Evolutionary conservation across 176 grass and related monocot genomes (phyloP), one percentile per base, ranked within the genome.

Genomic region (Zizania latifolia): DNA sequence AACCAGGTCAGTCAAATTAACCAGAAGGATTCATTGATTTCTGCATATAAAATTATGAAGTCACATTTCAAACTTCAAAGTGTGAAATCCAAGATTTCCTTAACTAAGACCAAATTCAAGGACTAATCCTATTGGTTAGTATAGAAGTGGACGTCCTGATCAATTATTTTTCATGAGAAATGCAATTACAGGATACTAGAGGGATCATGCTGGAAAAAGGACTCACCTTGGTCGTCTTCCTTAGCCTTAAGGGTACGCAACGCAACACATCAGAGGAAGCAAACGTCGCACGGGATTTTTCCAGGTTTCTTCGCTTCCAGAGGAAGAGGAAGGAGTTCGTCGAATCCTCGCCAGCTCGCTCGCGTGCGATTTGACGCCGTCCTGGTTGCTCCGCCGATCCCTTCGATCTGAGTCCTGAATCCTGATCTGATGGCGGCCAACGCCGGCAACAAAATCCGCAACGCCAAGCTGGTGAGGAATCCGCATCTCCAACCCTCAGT

Each of bases 391-490:
- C 32, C 39, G 48, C 13, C 15, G 37, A 30, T 66, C 27, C 36
- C n/a, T 15, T 24, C 50, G 59, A 76, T 67, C 63, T 48, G 0
- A n/a, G 33, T 19, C 21, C 56, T n/a, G n/a, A n/a, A n/a, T n/a
- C n/a, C 72, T 17, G 83, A 85, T 75, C 5, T 35, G 19, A 91
- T 91, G 89, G 89, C 89, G 41, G 62, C 77, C 62, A 76, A 40
- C 71, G 67, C 54, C 61, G 78, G 78, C 62, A 82, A 59, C 82
- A 85, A 85, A 78, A 85, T 88, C 85, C 85, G 82, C 78, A 91
- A 91, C 81, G 89, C 89, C 62, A 91, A 91, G 82, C 78, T 91
- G 89, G 89, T 91, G 82, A 87, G 85, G 3, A 37, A 45, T 1
- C 59, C 14, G 0, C 12, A 2, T 7, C 78, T 29, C 12, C 7